Evolutionary conservation across 495 filamentous ascomycete genomes (phyloP), one percentile per base, ranked within the genome.

Genomic region (Aspergillus funiculosus): DNA sequence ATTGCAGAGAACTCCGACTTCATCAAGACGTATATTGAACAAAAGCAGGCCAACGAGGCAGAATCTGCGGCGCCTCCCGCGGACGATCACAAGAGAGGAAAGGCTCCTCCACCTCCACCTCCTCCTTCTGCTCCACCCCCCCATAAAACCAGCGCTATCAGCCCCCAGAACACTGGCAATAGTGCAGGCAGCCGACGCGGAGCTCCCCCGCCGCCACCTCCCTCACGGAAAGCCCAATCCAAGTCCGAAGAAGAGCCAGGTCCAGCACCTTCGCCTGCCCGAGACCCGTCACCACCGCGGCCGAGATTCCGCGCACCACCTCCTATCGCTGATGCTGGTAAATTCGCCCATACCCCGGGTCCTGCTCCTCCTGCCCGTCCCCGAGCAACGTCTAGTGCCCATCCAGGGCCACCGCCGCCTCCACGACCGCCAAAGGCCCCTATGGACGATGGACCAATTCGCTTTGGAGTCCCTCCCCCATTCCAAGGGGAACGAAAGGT

Each of bases 1-100:
- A 92, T 97, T 45, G 82, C 79, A 42, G 86, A 94, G 45, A 90
- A 96, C 57, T 84, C 89, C 29, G 91, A 95, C 41, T 97, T 96
- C 54, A 98, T 97, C 63, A 87, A 91, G 63, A 74, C 81, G 13
- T 98, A 92, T 57, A 83, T 96, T 53, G 83, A 83, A 52, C 77
- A 92, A 61, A 80, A 88, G 54, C 86, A 91, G 61, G 75, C 75
- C 21, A 73, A 73, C 38, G 54, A 66, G 67, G 51, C 66, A 35
- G 61, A 66, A 53, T 43, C 54, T 25, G 46, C 30, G 21, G 53
- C 60, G 21, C 46, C 58, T 19, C 38, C 64, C 11, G 29, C 66
- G 13, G 38, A 63, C 24, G 60, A 73, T 11, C 61, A 79, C 30
- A 70, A 69, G 29, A 74, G 66, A 56, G 65, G 63, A 37, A 79